Evolutionary conservation across 371 early-diverging fungal species (phyloP), one percentile per base, ranked within the genome.

Genomic region (Mortierella sp.): DNA sequence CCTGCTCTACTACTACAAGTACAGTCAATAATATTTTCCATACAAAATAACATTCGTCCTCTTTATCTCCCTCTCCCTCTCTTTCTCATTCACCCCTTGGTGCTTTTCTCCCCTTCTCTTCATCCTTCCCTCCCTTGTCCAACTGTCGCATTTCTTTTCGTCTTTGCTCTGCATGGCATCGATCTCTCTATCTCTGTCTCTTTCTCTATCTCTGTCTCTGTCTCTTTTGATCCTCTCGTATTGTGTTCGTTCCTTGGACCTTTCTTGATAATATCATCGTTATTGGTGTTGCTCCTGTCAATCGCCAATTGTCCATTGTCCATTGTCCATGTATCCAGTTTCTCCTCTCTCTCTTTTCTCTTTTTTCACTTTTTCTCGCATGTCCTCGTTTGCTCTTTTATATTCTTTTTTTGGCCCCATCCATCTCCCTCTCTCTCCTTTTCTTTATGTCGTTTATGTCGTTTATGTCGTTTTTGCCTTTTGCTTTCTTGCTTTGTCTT

Each of bases 111-210:
- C n/a, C 64, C 40, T 26, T 43, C 0, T 64, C 26, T 58, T 7
- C 29, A 24, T 16, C 10, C 29, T 4, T 58, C 58, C 29, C n/a
- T 34, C 13, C 65, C 43, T 13, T 58, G 19, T 34, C 34, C 61
- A 40, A 64, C 40, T 64, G 64, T n/a, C 44, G 66, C 26, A 29
- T 24, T 41, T 66, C 61, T 34, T 66, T 37, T 41, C 45, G 55
- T 55, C 41, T 31, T 47, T 39, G 44, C 10, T 39, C n/a, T 9
- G 37, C 39, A 40, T 64, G 40, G 64, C 39, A 40, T n/a, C 29
- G 40, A 39, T 39, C 11, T 14, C 39, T 31, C 29, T 66, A n/a
- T n/a, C n/a, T n/a, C n/a, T n/a, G n/a, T n/a, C n/a, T n/a, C n/a
- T n/a, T n/a, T n/a, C n/a, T n/a, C n/a, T n/a, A n/a, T n/a, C n/a